These are phyloP conservation scores for Hanseniaspora osmophila DNA, from an alignment of 805 yeast genomes.

Conservation along the genomic window DNA sequence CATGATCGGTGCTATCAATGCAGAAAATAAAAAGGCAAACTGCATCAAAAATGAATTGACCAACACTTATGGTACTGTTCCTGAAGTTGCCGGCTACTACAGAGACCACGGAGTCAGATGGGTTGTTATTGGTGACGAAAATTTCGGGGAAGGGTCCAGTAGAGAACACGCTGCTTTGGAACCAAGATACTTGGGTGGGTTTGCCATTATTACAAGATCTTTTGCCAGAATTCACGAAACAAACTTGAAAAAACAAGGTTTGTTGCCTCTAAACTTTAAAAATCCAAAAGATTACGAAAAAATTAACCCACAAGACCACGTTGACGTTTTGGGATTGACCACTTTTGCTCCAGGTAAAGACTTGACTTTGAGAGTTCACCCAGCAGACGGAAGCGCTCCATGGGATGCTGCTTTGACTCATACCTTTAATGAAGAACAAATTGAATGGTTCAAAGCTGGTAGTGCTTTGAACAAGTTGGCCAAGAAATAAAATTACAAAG, in stretches of 20 bases:
- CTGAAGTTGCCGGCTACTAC: conserved; percentile 91
- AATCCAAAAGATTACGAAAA: conserved; percentile 84
- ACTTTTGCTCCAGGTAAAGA: conserved; percentile 87
- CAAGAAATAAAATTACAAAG: no score
- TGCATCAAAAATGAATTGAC: conserved; percentile 78
- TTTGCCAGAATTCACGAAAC: conserved; percentile 99
- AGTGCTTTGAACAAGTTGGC: conserved; percentile 97
- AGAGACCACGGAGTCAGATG: conserved; percentile 84
- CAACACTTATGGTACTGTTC: conserved; percentile 87
- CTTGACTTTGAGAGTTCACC: conserved; percentile 61
- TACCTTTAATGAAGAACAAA: conserved; percentile 92
- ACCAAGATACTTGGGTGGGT: conserved; percentile 98
- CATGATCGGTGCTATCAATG: conserved; percentile 98
- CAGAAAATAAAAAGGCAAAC: conserved; percentile 92
- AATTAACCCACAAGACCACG: conserved; percentile 80
- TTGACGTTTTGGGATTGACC: conserved; percentile 74
- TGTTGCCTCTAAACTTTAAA: conserved; percentile 88
- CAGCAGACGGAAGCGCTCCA: conserved; percentile 49
- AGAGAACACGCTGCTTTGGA: conserved; percentile 99
- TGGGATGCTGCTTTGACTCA: conserved; percentile 90
- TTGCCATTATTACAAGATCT: conserved; percentile 92
- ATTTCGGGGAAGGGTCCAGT: conserved; percentile 98
- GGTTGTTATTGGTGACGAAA: conserved; percentile 98
- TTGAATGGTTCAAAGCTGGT: conserved; percentile 98
- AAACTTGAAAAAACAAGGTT: conserved; percentile 98